Evolutionary conservation across 768 basidiomycete genomes (phyloP).

Genomic region (Tulasnella sp.): DNA sequence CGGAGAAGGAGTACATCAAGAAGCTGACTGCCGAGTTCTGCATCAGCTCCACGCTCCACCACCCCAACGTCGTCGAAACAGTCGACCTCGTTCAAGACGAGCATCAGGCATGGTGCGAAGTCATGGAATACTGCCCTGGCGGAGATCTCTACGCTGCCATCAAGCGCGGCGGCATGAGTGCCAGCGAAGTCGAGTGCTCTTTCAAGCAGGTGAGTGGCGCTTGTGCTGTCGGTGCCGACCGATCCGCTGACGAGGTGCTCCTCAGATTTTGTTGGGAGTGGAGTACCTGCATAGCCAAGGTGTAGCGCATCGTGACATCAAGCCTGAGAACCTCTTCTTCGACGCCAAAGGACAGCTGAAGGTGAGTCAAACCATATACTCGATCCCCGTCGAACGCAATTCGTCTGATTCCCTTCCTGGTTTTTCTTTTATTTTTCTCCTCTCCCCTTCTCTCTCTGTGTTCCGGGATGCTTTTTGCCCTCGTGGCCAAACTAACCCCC

Average conservation of each 20-base stretch:
- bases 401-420: not conserved
- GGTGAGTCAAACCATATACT: constrained; percentile 39
- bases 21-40: constrained; percentile 99
- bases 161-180: constrained; percentile 91
- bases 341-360: constrained; percentile 88
- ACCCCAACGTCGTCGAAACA: constrained; percentile 93
- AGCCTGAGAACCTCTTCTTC: constrained; percentile 95
- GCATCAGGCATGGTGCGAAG: constrained; percentile 93
- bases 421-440: constrained; percentile 21
- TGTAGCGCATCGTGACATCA: constrained; percentile 96
- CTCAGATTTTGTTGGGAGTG: constrained; percentile 65
- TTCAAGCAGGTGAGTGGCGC: constrained; percentile 67
- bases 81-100: constrained; percentile 99
- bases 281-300: constrained; percentile 91
- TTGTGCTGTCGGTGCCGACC: not conserved
- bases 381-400: not conserved
- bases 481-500: not conserved
- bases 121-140: constrained; percentile 99
- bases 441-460: constrained; percentile 12
- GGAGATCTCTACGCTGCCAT: constrained; percentile 98
- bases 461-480: constrained; percentile 22
- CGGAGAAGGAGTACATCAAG: constrained; percentile 99
- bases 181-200: constrained; percentile 90
- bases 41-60: constrained; percentile 88
- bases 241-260: not conserved